Evolutionary conservation across 257 asterid species (phyloP).

Genomic region (Nicotiana tabacum): DNA sequence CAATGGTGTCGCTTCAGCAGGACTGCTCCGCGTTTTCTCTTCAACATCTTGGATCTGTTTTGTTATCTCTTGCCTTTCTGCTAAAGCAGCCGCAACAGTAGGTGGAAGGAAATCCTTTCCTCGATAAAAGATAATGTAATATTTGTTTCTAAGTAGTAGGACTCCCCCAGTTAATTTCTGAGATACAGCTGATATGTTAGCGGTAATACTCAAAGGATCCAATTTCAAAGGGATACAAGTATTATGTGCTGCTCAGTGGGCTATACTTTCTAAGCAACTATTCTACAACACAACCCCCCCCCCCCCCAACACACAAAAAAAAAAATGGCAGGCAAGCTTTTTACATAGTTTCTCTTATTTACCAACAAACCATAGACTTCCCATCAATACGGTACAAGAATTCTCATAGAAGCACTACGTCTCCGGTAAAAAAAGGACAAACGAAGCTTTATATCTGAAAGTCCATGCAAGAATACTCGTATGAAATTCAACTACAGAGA

Average conservation of each 20-base stretch:
- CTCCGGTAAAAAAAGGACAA: background rate
- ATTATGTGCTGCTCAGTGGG: background rate
- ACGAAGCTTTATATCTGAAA: background rate
- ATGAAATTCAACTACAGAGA: background rate
- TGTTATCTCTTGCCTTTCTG: conserved; percentile 79
- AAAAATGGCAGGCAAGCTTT: background rate
- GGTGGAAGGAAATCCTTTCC: conserved; percentile 97
- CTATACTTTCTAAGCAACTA: background rate
- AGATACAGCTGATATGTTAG: conserved; percentile 7
- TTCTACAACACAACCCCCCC: background rate
- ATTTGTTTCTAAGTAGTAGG: conserved; percentile 87
- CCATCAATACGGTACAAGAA: background rate
- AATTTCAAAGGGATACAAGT: background rate
- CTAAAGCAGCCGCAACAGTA: conserved; percentile 69
- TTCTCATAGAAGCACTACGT: background rate
- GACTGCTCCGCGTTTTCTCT: conserved; percentile 50
- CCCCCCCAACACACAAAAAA: background rate
- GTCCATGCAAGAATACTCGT: background rate
- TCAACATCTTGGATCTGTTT: conserved; percentile 82
- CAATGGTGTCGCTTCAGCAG: conserved; percentile 1
- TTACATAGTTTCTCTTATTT: background rate
- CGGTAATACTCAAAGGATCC: background rate
- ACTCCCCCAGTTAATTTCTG: conserved; percentile 90
- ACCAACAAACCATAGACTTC: background rate
- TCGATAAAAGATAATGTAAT: conserved; percentile 84